A percentile compares a stretch with the other conserved stretches of the same genome.
Conservation (phyloP, 2,329 filamentous ascomycete genomes). For the Didymella exigua region DNA sequence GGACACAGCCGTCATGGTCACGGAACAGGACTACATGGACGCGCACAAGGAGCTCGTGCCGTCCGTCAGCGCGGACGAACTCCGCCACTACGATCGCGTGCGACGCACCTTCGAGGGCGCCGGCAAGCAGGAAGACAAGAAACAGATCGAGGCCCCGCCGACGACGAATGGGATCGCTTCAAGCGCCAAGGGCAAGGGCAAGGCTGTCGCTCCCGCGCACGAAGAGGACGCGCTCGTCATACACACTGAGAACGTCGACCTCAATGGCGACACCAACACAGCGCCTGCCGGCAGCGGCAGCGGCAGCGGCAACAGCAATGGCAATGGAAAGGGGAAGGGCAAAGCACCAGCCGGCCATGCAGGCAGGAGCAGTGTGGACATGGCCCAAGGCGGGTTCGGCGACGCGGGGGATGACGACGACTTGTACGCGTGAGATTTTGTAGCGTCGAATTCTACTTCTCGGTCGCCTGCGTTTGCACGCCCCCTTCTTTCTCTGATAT, state of each 20-base stretch:
- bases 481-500: no score
- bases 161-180: neutral
- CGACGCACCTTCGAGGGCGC: slow-evolving; percentile 79
- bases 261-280: slow-evolving; percentile 19
- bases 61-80: slow-evolving; percentile 88
- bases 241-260: slow-evolving; percentile 46
- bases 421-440: slow-evolving; percentile 49
- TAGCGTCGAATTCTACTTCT: no score
- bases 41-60: slow-evolving; percentile 89
- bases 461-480: no score
- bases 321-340: slow-evolving; percentile 39
- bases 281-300: neutral
- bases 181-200: slow-evolving; percentile 44
- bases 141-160: neutral
- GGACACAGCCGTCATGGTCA: slow-evolving; percentile 86
- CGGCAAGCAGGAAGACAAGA: slow-evolving; percentile 53
- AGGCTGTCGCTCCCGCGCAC: slow-evolving; percentile 26
- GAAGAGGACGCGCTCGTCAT: slow-evolving; percentile 52
- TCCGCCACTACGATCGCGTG: slow-evolving; percentile 88
- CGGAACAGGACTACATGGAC: slow-evolving; percentile 82
- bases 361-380: slow-evolving; percentile 43
- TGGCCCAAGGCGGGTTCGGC: slow-evolving; percentile 47
- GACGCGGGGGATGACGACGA: slow-evolving; percentile 50
- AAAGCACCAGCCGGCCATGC: slow-evolving; percentile 44
- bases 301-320: slow-evolving; percentile 4